phyloP scores from a whole-genome alignment of 805 yeast species.

The Candida loeiensis region DNA sequence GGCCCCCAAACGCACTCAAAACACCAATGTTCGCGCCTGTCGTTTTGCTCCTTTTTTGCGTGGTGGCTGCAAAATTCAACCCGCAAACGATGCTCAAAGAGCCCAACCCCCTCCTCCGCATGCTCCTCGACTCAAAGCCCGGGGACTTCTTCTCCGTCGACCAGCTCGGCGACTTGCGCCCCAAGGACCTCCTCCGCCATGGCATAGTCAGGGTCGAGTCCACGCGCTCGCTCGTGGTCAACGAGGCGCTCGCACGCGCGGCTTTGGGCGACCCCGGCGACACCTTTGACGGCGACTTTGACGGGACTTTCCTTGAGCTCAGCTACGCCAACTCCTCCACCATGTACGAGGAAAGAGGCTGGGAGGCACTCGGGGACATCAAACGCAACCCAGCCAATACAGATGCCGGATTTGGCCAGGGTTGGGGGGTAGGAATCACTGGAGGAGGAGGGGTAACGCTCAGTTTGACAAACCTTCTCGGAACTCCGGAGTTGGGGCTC shows the following conservation, averaged over 20 bases:
- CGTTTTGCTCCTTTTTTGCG: neutral
- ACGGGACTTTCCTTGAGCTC: conserved; percentile 4
- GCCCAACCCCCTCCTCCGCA: conserved; percentile 7
- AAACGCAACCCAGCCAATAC: conserved; percentile 7
- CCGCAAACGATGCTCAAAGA: neutral
- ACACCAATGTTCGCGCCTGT: too few species aligned
- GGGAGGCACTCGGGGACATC: conserved; percentile 11
- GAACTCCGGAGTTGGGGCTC: conserved; percentile 1
- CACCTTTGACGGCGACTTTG: neutral
- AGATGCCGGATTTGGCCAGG: conserved; percentile 6
- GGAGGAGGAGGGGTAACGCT: conserved; percentile 3
- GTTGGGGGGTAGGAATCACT: conserved; percentile 4
- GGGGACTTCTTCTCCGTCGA: conserved; percentile 2
- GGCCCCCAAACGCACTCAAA: too few species aligned
- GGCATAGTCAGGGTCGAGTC: conserved; percentile 14
- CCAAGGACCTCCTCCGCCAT: conserved; percentile 42
- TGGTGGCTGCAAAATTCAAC: neutral
- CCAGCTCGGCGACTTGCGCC: conserved; percentile 11
- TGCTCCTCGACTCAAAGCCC: conserved; percentile 1
- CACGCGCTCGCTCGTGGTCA: conserved; percentile 7
- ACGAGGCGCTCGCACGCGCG: conserved; percentile 1
- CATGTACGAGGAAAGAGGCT: neutral
- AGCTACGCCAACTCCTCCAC: conserved; percentile 3
- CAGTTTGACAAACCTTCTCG: neutral
- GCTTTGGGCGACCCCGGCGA: conserved; percentile 3